Evolutionary conservation across 2,329 filamentous ascomycete genomes (phyloP), one percentile per base, ranked within the genome.

Genomic region (Fusarium luffae): DNA sequence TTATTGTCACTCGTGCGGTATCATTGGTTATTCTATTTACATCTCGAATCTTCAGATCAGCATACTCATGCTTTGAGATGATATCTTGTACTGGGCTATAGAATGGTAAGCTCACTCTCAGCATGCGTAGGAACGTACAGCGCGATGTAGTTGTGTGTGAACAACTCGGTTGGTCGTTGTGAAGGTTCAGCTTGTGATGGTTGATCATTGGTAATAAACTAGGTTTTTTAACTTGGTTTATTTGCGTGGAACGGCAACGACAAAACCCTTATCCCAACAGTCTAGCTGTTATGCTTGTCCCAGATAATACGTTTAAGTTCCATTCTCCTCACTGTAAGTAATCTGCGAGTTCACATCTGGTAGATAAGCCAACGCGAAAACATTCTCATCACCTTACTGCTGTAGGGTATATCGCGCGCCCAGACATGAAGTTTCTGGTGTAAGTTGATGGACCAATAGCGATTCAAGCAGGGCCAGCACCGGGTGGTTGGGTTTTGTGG

Each of bases 381-480:
- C 10, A n/a, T 37, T n/a, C 18, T n/a, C 10, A 7, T n/a, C n/a
- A n/a, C n/a, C n/a, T n/a, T n/a, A n/a, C n/a, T n/a, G n/a, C n/a
- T n/a, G n/a, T n/a, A 37, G 34, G 34, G 34, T 21, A 28, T 49
- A 41, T 56, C 14, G 11, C 43, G 13, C 21, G 21, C 40, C 9
- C 21, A 27, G 23, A 21, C 12, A 12, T 46, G 27, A 44, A 23
- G n/a, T 12, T 21, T 42, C 14, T 10, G 23, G 37, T 66, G 43
- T 42, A 30, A 66, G 62, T 51, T 66, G 23, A 40, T 11, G 21
- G 55, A 42, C 63, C 63, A 67, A 66, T 66, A 28, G 52, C 8
- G 25, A 41, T 66, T 30, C 48, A 61, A 46, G 18, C n/a, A n/a
- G n/a, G n/a, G 27, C 18, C 25, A n/a, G 46, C 23, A 28, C 27